These are phyloP conservation scores for Cyclotella choctawhatcheeana DNA, from an alignment of 108 stramenopile genomes.

Conservation along the genomic window DNA sequence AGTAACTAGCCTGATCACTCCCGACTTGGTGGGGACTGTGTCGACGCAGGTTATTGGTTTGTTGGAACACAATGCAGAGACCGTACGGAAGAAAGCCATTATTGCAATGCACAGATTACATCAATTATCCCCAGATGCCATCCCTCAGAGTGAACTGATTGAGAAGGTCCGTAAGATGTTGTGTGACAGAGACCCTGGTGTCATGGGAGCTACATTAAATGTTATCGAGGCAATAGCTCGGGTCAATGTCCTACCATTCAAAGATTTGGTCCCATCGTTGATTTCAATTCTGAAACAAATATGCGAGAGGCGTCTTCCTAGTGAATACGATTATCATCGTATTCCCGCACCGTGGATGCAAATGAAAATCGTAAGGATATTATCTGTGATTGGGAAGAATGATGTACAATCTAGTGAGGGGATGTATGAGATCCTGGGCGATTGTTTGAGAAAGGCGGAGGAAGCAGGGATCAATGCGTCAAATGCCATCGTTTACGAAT, in stretches of 20 bases:
- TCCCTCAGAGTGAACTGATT: constrained; percentile 74
- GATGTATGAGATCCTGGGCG: constrained; percentile 97
- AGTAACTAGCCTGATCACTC: constrained; percentile 83
- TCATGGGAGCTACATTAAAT: constrained; percentile 95
- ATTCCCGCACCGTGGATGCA: constrained; percentile 99
- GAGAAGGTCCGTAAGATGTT: constrained; percentile 90
- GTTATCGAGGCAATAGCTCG: constrained; percentile 88
- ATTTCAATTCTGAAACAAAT: constrained; percentile 98
- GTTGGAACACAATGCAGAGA: constrained; percentile 72
- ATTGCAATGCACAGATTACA: constrained; percentile 92
- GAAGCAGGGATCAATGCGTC: constrained; percentile 99
- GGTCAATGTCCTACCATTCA: constrained; percentile 77
- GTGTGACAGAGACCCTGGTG: constrained; percentile 96
- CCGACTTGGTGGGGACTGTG: constrained; percentile 95
- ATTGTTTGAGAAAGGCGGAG: constrained; percentile 93
- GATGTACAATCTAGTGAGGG: constrained; percentile 81
- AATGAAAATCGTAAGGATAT: constrained; percentile 92
- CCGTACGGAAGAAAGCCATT: constrained; percentile 95
- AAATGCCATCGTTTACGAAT: constrained; percentile 98
- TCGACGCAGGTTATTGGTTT: constrained; percentile 71
- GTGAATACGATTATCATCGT: constrained; percentile 98
- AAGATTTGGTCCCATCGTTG: constrained; percentile 93
- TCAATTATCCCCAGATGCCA: constrained; percentile 85
- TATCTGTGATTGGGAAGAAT: constrained; percentile 91
- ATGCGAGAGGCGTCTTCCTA: constrained; percentile 94